These are phyloP conservation scores for Mycena albidolilacea DNA, from an alignment of 768 basidiomycete species.

Conservation along the genomic window DNA sequence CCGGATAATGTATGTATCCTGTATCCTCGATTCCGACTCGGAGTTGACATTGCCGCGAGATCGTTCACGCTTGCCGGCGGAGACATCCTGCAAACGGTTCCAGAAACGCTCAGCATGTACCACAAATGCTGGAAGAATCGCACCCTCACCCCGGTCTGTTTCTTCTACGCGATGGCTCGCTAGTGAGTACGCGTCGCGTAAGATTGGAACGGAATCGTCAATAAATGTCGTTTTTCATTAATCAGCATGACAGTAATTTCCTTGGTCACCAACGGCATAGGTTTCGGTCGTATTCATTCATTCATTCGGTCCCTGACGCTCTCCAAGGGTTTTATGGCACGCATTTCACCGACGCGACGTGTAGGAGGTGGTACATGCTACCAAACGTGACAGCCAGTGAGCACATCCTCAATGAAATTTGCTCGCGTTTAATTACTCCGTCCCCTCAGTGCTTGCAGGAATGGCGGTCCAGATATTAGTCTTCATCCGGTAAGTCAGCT, in stretches of 20 bases:
- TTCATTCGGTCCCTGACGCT: neutral
- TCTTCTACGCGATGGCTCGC: slow-evolving; percentile 34
- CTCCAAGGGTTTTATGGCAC: slow-evolving; percentile 26
- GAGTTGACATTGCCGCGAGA: neutral
- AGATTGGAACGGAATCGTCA: neutral
- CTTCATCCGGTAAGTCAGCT: slow-evolving; percentile 25
- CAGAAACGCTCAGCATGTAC: slow-evolving; percentile 28
- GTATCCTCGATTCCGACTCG: neutral
- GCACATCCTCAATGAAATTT: neutral
- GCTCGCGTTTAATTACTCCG: neutral
- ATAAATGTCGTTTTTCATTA: neutral
- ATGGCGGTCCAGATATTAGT: slow-evolving; percentile 38
- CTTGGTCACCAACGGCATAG: slow-evolving; percentile 29
- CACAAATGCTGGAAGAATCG: slow-evolving; percentile 27
- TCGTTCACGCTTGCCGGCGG: slow-evolving; percentile 35
- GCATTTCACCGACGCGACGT: slow-evolving; percentile 24
- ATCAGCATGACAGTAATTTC: slow-evolving; percentile 28
- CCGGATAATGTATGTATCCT: slow-evolving; percentile 23
- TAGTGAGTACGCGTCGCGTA: slow-evolving; percentile 8
- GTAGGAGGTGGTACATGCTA: slow-evolving; percentile 36
- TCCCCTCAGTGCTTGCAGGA: slow-evolving; percentile 35
- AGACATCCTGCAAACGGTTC: slow-evolving; percentile 36
- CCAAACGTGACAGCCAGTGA: slow-evolving; percentile 40
- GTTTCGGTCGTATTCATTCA: neutral
- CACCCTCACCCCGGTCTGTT: slow-evolving; percentile 28